These are phyloP conservation scores for Xylaria castorea DNA, from an alignment of 495 filamentous ascomycete genomes.

Conservation along the genomic window DNA sequence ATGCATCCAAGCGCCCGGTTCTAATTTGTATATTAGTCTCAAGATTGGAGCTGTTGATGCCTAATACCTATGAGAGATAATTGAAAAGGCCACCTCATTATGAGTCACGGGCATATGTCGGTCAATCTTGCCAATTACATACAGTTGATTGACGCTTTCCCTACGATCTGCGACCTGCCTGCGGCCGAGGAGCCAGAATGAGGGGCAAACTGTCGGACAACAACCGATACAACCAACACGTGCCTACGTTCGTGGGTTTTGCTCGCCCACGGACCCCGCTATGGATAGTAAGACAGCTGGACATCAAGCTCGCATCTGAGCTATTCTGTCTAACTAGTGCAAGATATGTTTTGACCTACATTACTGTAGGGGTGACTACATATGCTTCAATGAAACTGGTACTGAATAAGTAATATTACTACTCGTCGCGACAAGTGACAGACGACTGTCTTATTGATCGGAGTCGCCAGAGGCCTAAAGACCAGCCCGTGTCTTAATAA, in stretches of 20 bases:
- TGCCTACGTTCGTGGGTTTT: constrained; percentile 3
- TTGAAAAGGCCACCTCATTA: constrained; percentile 21
- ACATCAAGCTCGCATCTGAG: neutral
- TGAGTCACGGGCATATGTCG: constrained; percentile 27
- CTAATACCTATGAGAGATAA: neutral
- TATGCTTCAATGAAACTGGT: neutral
- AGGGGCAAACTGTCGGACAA: neutral
- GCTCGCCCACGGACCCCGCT: neutral
- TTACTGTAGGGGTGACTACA: neutral
- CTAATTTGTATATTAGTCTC: constrained; percentile 4
- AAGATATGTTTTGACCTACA: neutral
- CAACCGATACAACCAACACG: neutral
- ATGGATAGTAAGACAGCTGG: neutral
- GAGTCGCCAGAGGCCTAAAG: constrained; percentile 15
- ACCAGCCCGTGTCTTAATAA: constrained; percentile 16
- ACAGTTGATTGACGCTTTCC: neutral
- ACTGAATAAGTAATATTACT: neutral
- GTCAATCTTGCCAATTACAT: constrained; percentile 4
- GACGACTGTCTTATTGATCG: neutral
- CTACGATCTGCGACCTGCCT: constrained; percentile 14
- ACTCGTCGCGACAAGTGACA: neutral
- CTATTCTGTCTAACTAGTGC: neutral
- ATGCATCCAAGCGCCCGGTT: neutral
- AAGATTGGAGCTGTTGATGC: constrained; percentile 11
- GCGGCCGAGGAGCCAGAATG: constrained; percentile 9